Evolutionary conservation across 305 asterid species (phyloP).

Genomic region (Euphrasia arctica): DNA sequence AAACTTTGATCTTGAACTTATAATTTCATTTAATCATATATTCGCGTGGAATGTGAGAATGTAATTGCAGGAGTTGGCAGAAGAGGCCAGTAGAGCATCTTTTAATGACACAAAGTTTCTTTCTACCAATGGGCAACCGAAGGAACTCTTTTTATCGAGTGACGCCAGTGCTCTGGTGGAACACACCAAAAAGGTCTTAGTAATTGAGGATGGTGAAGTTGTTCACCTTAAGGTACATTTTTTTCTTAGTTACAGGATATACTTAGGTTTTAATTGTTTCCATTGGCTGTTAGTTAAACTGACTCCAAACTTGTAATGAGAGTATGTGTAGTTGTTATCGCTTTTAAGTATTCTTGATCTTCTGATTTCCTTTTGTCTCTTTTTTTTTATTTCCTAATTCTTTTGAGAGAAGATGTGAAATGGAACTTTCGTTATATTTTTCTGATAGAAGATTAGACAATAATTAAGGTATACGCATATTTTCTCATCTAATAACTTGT

Average conservation of each 20-base stretch:
- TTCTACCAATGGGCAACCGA: conserved; percentile 70
- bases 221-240: conserved; percentile 83
- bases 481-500: not conserved
- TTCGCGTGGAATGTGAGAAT: conserved; percentile 5
- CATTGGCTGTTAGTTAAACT: conserved; percentile 10
- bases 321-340: conserved; percentile 6
- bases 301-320: conserved; percentile 14
- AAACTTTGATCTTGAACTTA: conserved; percentile 9
- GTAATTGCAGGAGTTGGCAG: conserved; percentile 56
- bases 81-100: conserved; percentile 47
- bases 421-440: not conserved
- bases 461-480: conserved; percentile 10
- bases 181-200: conserved; percentile 91
- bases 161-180: conserved; percentile 97
- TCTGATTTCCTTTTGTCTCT: conserved; percentile 2
- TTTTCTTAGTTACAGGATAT: conserved; percentile 7
- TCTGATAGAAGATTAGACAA: not conserved
- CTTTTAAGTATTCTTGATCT: conserved; percentile 3
- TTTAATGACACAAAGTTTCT: conserved; percentile 54
- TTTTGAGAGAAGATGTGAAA: not conserved
- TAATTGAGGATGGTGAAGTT: conserved; percentile 89
- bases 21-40: not conserved
- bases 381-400: not conserved
- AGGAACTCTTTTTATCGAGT: conserved; percentile 87
- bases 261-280: not conserved